Percentiles rank a stretch among this genome's conserved stretches.
These are phyloP conservation scores for Moringa oleifera DNA, from an alignment of 345 rosid genomes.

Conservation along the genomic window DNA sequence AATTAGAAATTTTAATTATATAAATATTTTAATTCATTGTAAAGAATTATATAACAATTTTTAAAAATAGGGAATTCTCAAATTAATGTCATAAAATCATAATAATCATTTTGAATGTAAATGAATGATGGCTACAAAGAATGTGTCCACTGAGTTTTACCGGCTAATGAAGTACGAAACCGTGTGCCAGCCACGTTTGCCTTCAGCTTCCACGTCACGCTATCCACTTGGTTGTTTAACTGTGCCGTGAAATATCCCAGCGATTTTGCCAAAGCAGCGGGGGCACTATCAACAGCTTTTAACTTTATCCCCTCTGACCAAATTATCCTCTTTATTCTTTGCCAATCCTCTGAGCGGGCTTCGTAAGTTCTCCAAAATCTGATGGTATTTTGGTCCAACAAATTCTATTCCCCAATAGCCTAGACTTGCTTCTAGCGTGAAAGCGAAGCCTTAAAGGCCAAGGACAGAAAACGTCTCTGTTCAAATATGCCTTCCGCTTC, in stretches of 20 bases:
- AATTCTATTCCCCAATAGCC: background rate
- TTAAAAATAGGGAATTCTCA: too few species aligned
- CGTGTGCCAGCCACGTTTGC: background rate
- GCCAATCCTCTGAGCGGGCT: background rate
- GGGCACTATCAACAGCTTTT: background rate
- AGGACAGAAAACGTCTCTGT: conserved; percentile 20
- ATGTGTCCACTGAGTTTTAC: background rate
- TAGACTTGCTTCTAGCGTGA: conserved; percentile 15
- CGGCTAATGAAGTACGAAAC: too few species aligned
- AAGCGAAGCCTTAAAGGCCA: conserved; percentile 20
- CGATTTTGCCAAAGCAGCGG: background rate
- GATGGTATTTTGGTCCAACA: conserved; percentile 10
- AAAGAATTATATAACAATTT: too few species aligned
- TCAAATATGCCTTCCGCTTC: conserved; percentile 14
- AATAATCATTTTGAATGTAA: too few species aligned
- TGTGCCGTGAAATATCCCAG: too few species aligned
- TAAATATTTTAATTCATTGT: too few species aligned
- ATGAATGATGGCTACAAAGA: too few species aligned
- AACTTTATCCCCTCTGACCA: background rate
- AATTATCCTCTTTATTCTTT: conserved; percentile 6
- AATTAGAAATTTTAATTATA: too few species aligned
- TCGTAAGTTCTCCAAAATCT: background rate
- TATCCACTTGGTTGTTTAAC: background rate
- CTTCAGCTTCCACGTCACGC: background rate
- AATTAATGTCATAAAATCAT: too few species aligned